phyloP scores from a whole-genome alignment of 495 filamentous ascomycete genomes.

The Xanthoparmelia taractica region DNA sequence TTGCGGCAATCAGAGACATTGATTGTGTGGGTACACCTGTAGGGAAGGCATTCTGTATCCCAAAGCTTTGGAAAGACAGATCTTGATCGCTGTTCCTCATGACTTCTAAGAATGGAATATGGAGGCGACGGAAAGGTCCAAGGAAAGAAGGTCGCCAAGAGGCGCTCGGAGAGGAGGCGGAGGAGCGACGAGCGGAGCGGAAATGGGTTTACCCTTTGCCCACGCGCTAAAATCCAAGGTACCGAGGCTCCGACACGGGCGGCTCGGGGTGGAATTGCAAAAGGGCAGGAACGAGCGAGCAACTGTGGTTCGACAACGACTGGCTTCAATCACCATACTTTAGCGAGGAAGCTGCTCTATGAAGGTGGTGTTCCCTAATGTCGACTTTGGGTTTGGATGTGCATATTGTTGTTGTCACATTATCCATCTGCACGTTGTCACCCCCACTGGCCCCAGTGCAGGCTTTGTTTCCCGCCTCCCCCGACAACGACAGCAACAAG shows the following conservation, averaged over 20 bases:
- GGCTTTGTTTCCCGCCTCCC: background rate
- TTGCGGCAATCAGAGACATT: background rate
- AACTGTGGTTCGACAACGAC: background rate
- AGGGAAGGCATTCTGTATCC: background rate
- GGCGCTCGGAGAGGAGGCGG: background rate
- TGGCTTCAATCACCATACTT: background rate
- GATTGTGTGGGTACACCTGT: background rate
- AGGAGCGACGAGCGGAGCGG: background rate
- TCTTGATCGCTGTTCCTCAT: background rate
- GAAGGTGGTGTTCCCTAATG: background rate
- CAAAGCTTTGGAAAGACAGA: background rate
- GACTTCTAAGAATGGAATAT: background rate
- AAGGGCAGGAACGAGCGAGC: background rate
- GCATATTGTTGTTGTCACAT: background rate
- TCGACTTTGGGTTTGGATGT: background rate
- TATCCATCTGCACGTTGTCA: too few relatives aligned
- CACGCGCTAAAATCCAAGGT: background rate
- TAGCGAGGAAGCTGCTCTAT: background rate
- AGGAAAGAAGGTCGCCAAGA: background rate
- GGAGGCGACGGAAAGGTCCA: background rate
- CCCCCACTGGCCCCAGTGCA: background rate
- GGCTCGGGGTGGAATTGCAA: background rate
- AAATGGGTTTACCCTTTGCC: background rate
- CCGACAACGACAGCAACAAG: background rate
- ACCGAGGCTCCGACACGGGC: background rate